Evolutionary conservation across 805 yeast genomes (phyloP), one percentile per base, ranked within the genome.

Genomic region (Wickerhamomyces subpelliculosus): DNA sequence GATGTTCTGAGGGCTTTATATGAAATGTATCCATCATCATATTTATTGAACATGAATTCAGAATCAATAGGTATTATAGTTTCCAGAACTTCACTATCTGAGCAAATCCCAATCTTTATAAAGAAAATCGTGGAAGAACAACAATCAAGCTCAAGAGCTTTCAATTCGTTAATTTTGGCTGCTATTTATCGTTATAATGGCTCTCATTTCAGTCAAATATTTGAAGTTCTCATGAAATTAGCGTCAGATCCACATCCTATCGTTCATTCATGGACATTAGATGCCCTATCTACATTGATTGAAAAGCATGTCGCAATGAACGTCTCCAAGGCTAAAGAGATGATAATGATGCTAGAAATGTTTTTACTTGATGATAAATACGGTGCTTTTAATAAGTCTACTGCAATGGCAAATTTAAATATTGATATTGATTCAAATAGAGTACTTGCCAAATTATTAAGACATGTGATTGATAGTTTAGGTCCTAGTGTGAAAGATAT

Each of bases 191-290:
- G 64, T 35, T 64, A 61, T 40, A 67, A 58, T 36, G 58, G 71
- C 3, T 53, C 64, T 1, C 65, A 67, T 24, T 62, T 72, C 39
- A 54, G 61, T 34, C 53, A 72, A 4, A 71, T 81, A 4, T 65
- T 71, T 40, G 78, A 77, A 26, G 76, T 86, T 5, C 52, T 79
- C 3, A 57, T 70, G 27, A 78, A 84, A 13, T 65, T 90, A 22
- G 57, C 80, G 4, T 62, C 62, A 17, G 97, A 90, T 57, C 89
- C 96, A 0, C 90, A 89, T 54, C 96, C 96, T 0, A 63, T 75
- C 1, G 88, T 93, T 14, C 89, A 85, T 54, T 70, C 75, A 38
- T 81, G 88, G 70, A 69, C 90, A 1, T 55, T 88, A 47, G 72
- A 72, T 34, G 73, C 93, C 0, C 54, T 83, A 31, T 58, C 73